These are phyloP conservation scores for Magnolia changhungtana DNA, from an alignment of 164 flowering plant species.

Conservation along the genomic window DNA sequence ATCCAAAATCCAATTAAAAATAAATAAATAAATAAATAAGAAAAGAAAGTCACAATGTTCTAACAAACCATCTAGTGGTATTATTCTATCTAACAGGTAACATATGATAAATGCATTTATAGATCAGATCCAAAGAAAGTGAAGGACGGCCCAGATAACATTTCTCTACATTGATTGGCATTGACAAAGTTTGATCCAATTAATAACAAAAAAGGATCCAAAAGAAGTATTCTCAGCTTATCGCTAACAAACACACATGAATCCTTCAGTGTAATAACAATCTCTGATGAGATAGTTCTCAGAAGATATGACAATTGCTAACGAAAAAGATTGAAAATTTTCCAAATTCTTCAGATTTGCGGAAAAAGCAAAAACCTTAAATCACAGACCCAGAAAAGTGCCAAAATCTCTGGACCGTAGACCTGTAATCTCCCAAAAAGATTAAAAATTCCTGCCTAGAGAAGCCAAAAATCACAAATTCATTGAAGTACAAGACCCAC, in stretches of 20 bases:
- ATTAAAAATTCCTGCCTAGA: not conserved
- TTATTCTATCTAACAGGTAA: not conserved
- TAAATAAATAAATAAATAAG: too few relatives aligned
- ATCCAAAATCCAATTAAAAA: not conserved
- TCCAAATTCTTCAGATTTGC: not conserved
- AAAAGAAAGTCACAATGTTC: not conserved
- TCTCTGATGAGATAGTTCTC: not conserved
- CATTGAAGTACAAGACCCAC: not conserved
- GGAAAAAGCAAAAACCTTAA: not conserved
- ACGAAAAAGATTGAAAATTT: not conserved
- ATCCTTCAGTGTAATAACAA: not conserved
- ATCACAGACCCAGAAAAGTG: not conserved
- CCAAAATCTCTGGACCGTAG: not conserved
- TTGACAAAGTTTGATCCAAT: not conserved
- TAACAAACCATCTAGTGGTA: not conserved
- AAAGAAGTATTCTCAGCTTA: not conserved
- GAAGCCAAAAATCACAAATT: not conserved
- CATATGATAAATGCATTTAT: not conserved
- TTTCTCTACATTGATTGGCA: not conserved
- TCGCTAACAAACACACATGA: not conserved
- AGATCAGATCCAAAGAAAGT: not conserved
- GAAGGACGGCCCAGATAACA: not conserved
- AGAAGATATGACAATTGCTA: not conserved
- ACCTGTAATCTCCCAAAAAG: not conserved
- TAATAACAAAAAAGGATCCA: not conserved